Percentiles rank a stretch among this genome's conserved stretches.
These are phyloP conservation scores for Hyphopichia fennica DNA, from an alignment of 1,139 yeast species.

Conservation along the genomic window DNA sequence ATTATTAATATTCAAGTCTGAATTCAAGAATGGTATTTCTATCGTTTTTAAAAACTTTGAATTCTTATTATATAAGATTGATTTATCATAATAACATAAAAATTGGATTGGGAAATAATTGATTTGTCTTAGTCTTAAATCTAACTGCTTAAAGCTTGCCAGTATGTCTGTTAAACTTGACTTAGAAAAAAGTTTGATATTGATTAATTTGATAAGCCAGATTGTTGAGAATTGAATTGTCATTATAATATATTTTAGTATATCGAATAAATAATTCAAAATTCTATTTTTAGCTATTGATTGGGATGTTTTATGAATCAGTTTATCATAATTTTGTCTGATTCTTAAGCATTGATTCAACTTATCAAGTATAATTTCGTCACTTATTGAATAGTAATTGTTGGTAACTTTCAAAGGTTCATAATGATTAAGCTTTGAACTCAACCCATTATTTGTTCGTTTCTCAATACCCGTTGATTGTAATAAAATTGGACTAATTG, in stretches of 20 bases:
- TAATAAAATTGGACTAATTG: conserved; percentile 68
- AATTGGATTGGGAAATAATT: conserved; percentile 84
- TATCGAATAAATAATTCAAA: not conserved
- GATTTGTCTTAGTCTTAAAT: conserved; percentile 73
- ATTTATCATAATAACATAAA: conserved; percentile 47
- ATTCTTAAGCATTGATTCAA: conserved; percentile 30
- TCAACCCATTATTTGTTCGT: not conserved
- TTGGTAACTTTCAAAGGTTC: conserved; percentile 4
- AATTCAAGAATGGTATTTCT: conserved; percentile 38
- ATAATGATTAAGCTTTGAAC: not conserved
- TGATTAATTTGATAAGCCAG: conserved; percentile 16
- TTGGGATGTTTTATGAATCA: not conserved
- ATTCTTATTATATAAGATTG: conserved; percentile 26
- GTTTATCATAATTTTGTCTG: conserved; percentile 14
- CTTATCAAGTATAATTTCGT: conserved; percentile 31
- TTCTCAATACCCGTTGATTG: conserved; percentile 44
- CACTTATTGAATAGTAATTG: conserved; percentile 18
- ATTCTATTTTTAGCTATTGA: not conserved
- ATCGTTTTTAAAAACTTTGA: conserved; percentile 23
- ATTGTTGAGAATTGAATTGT: conserved; percentile 24
- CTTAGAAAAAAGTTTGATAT: conserved; percentile 17
- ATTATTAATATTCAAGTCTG: conserved; percentile 42
- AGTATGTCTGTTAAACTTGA: conserved; percentile 42
- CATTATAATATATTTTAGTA: conserved; percentile 5
- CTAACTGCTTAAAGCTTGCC: conserved; percentile 75